Conservation (phyloP, 306 rosid species). For the Lablab purpureus region DNA sequence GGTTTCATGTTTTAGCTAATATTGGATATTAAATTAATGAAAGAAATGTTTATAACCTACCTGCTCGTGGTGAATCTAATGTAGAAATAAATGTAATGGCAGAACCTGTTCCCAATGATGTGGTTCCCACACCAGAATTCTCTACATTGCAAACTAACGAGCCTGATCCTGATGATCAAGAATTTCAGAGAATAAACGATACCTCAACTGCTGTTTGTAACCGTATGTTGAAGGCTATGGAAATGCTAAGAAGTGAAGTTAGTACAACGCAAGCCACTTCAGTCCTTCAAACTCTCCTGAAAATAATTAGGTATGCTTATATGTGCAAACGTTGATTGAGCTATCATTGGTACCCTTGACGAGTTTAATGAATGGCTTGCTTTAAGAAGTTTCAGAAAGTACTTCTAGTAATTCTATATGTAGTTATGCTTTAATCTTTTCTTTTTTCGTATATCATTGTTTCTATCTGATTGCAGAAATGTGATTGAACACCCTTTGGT, state of each 20-base stretch:
- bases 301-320: slow-evolving; percentile 73
- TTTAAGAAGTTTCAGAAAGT: slow-evolving; percentile 3
- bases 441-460: slow-evolving; percentile 24
- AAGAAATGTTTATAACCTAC: slow-evolving; percentile 37
- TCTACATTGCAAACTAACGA: slow-evolving; percentile 66
- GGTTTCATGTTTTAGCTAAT: slow-evolving; percentile 41
- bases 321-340: slow-evolving; percentile 7
- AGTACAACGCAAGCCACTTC: slow-evolving; percentile 60
- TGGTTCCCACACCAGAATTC: slow-evolving; percentile 47
- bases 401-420: slow-evolving; percentile 6
- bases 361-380: slow-evolving; percentile 26
- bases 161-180: slow-evolving; percentile 90
- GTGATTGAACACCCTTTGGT: slow-evolving; percentile 84
- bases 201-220: slow-evolving; percentile 65
- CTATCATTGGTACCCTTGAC: slow-evolving; percentile 7
- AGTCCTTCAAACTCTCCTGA: slow-evolving; percentile 74
- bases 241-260: slow-evolving; percentile 68
- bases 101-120: slow-evolving; percentile 67
- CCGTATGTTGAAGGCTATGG: slow-evolving; percentile 69
- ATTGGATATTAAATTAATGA: slow-evolving; percentile 37
- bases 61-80: slow-evolving; percentile 50
- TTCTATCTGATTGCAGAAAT: slow-evolving; percentile 64
- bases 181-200: slow-evolving; percentile 78
- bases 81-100: slow-evolving; percentile 46
- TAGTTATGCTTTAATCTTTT: slow-evolving; percentile 33